Conservation (phyloP, 2,329 filamentous ascomycete genomes). For the Xylariaceae sp. region DNA sequence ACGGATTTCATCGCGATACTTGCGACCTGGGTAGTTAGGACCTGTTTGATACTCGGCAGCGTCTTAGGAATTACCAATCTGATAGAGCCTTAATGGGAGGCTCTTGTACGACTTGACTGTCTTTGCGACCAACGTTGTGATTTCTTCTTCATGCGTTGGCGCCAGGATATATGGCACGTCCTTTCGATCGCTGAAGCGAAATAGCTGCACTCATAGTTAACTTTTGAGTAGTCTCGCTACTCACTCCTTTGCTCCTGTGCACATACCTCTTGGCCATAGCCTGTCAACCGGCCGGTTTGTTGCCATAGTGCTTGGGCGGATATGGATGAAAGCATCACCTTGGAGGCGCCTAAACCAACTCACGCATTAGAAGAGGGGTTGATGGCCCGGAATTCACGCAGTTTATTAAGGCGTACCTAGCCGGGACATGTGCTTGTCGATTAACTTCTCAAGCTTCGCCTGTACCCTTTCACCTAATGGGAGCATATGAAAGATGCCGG, state of each 20-base stretch:
- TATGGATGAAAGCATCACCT: conserved; percentile 75
- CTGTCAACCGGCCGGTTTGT: conserved; percentile 73
- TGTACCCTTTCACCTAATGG: conserved; percentile 84
- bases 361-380: conserved; percentile 14
- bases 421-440: conserved; percentile 83
- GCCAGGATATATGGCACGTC: conserved; percentile 70
- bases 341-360: conserved; percentile 25
- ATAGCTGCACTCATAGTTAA: conserved; percentile 55
- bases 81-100: conserved; percentile 81
- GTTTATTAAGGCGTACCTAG: conserved; percentile 48
- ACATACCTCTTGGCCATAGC: conserved; percentile 65
- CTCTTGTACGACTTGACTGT: conserved; percentile 78
- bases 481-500: conserved; percentile 88
- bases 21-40: conserved; percentile 57
- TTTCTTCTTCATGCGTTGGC: conserved; percentile 95
- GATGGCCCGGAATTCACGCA: neutral
- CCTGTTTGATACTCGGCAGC: too few relatives aligned
- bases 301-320: conserved; percentile 82
- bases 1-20: conserved; percentile 89
- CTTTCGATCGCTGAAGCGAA: conserved; percentile 76
- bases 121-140: conserved; percentile 73
- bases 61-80: conserved; percentile 62
- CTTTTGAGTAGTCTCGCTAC: neutral
- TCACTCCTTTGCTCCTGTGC: neutral
- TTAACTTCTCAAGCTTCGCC: conserved; percentile 76